Evolutionary conservation across 2,329 filamentous ascomycete species (phyloP), one percentile per base, ranked within the genome.

Genomic region (Beauveria brongniartii): DNA sequence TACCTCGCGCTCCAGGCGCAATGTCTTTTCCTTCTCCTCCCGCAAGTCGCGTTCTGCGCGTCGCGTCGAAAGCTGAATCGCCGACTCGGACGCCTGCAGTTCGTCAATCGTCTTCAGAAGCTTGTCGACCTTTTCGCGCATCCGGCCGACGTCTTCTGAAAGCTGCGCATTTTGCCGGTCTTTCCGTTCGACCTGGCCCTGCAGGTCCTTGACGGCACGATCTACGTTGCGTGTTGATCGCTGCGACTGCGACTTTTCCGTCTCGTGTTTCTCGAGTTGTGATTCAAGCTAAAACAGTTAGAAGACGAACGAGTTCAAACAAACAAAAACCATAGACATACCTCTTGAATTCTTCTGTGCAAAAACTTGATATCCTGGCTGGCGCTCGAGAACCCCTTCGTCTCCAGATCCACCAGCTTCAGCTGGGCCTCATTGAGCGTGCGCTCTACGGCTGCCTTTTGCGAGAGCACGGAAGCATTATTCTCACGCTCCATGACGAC

Each of bases 281-380:
- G 85, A 84, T 75, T 99, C 93, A 67, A 99, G 89, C 89, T 97
- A 71, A 47, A 47, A 14, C 18, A 14, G 48, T 10, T 6, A 30
- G 47, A 48, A n/a, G 8, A 57, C 8, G 26, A 40, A 12, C 3
- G 8, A 18, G 2, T 14, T 14, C n/a, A 1, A 5, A 50, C n/a
- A 1, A 5, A 50, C 4, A 9, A 40, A 24, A 3, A 20, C 63
- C 61, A 16, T 52, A 3, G n/a, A 64, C 55, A 26, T 64, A 73
- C 92, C 83, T 97, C 93, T 78, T 97, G 92, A 66, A 99, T 91
- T 55, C 93, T 86, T 70, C 92, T 93, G 75, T 97, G 90, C 69
- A 97, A 76, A 78, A 97, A 97, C 70, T 94, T 89, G 67, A 97
- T 91, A 74, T 97, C 93, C 69, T 96, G 91, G 73, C 92, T 96